Percentiles rank a stretch among this genome's conserved stretches.
Conservation (phyloP, 2,329 filamentous ascomycete species). For the Venturiaceae sp. region DNA sequence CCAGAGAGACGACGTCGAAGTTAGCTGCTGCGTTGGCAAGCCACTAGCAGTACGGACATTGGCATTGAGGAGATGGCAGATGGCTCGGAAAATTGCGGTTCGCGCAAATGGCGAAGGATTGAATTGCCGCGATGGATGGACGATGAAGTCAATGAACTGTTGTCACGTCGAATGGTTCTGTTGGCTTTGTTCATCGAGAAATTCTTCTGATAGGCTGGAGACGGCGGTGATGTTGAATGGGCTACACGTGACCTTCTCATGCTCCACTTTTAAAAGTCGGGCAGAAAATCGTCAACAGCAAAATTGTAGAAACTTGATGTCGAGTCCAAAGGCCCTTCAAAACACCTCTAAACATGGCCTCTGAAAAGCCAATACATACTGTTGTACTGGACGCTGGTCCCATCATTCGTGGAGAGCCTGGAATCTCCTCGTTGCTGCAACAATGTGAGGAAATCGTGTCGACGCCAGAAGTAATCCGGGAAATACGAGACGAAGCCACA, state of each 20-base stretch:
- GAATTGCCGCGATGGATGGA: no score
- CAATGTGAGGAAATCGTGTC: slow-evolving; percentile 72
- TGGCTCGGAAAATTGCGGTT: neutral
- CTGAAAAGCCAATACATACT: slow-evolving; percentile 63
- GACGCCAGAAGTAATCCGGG: slow-evolving; percentile 73
- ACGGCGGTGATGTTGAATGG: no score
- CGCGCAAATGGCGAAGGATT: neutral
- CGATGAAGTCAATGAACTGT: no score
- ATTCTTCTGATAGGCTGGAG: no score
- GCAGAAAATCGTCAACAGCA: neutral
- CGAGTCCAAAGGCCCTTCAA: neutral
- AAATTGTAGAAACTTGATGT: neutral
- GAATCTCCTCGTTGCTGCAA: slow-evolving; percentile 69
- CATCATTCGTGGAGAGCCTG: slow-evolving; percentile 85
- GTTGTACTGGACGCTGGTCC: slow-evolving; percentile 87
- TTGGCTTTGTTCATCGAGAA: no score
- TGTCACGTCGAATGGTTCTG: no score
- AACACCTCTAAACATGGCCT: neutral
- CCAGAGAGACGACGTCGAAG: neutral
- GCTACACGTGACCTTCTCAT: no score
- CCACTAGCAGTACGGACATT: neutral
- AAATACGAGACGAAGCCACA: slow-evolving; percentile 79
- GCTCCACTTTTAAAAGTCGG: neutral
- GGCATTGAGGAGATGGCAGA: neutral
- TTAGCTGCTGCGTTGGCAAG: neutral